A percentile compares a stretch with the other conserved stretches of the same genome.
These are phyloP conservation scores for Xylariaceae sp. DNA, from an alignment of 2,329 filamentous ascomycete genomes.

Conservation along the genomic window DNA sequence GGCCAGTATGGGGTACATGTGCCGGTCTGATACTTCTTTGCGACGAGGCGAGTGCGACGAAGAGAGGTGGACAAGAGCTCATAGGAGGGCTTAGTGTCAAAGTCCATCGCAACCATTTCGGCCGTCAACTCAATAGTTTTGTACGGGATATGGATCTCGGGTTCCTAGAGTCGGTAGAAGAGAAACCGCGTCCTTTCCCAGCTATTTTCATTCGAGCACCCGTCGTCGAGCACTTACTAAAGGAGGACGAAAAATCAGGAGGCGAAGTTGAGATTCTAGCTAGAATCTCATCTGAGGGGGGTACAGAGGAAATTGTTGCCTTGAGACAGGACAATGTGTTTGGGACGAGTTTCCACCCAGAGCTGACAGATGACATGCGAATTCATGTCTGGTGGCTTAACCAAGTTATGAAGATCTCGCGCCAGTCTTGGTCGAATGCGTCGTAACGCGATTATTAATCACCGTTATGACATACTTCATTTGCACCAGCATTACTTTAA, in stretches of 20 bases:
- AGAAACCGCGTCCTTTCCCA: constrained; percentile 54
- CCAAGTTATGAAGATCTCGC: constrained; percentile 50
- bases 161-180: constrained; percentile 51
- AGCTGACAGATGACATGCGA: constrained; percentile 80
- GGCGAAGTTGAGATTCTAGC: constrained; percentile 47
- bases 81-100: constrained; percentile 88
- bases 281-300: constrained; percentile 41
- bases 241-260: constrained; percentile 15
- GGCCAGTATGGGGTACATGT: constrained; percentile 93
- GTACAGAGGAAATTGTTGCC: constrained; percentile 75
- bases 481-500: not conserved
- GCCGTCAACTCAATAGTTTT: constrained; percentile 89
- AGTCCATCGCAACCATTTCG: constrained; percentile 93
- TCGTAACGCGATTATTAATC: not conserved
- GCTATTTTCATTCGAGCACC: constrained; percentile 93
- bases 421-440: constrained; percentile 1
- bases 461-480: not conserved
- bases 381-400: constrained; percentile 94
- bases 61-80: constrained; percentile 86
- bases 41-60: constrained; percentile 81
- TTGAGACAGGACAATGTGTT: constrained; percentile 89
- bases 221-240: constrained; percentile 78
- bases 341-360: constrained; percentile 93
- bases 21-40: constrained; percentile 89
- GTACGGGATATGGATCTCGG: constrained; percentile 69